Conservation (phyloP, 768 basidiomycete genomes). For the Podaxis rugospora region DNA sequence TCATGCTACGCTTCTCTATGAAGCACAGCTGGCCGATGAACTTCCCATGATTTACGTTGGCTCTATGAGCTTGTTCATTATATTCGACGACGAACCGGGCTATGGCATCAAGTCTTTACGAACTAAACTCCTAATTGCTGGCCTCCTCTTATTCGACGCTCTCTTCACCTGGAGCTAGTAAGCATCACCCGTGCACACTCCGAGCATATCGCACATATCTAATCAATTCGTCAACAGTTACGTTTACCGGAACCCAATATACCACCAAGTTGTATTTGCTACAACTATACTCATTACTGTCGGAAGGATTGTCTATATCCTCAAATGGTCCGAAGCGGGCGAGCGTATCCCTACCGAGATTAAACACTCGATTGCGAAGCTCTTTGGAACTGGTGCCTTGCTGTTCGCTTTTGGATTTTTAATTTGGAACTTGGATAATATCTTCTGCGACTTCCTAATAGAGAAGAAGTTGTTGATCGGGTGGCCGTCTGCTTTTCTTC, state of each 20-base stretch:
- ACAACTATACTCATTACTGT: constrained; percentile 44
- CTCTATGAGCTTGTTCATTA: constrained; percentile 53
- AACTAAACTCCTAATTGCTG: constrained; percentile 34
- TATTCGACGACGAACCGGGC: constrained; percentile 55
- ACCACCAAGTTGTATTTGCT: constrained; percentile 76
- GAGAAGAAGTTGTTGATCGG: constrained; percentile 50
- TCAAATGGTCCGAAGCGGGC: constrained; percentile 37
- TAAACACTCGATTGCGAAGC: constrained; percentile 33
- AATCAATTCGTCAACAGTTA: constrained; percentile 34
- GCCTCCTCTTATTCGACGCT: constrained; percentile 44
- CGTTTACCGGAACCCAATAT: constrained; percentile 68
- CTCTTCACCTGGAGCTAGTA: constrained; percentile 75
- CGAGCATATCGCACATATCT: constrained; percentile 1
- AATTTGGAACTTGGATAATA: constrained; percentile 80
- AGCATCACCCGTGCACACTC: constrained; percentile 23
- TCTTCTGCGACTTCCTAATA: constrained; percentile 61
- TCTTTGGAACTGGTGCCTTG: constrained; percentile 50
- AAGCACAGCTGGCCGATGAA: constrained; percentile 79
- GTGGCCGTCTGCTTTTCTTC: constrained; percentile 62
- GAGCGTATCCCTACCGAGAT: constrained; percentile 37
- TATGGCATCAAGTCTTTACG: constrained; percentile 34
- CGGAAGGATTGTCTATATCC: constrained; percentile 48
- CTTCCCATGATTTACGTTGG: constrained; percentile 78
- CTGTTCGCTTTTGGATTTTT: constrained; percentile 63
- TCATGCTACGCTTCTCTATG: constrained; percentile 71